Evolutionary conservation across 129 eudicot genomes (phyloP).

Genomic region (Erigeron canadensis): DNA sequence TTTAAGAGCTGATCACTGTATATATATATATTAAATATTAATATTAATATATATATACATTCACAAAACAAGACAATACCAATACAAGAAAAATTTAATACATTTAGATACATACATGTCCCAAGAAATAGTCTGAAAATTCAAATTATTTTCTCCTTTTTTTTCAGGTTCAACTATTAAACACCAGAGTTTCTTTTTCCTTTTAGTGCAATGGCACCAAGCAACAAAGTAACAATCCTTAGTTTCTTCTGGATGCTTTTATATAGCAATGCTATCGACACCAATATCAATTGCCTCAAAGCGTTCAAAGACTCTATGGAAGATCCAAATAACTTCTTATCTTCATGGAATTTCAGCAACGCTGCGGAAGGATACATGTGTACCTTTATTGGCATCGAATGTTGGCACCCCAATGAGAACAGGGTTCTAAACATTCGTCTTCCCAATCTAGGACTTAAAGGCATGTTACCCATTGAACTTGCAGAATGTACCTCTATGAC

Average conservation of each 20-base stretch:
- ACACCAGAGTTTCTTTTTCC: neutral
- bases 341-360: constrained; percentile 55
- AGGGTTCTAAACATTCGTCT: constrained; percentile 54
- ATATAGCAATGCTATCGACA: neutral
- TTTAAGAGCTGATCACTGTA: no score
- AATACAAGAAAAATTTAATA: no score
- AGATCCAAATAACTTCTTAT: constrained; percentile 38
- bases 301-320: constrained; percentile 41
- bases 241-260: neutral
- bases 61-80: no score
- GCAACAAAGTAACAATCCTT: neutral
- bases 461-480: constrained; percentile 54
- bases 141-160: neutral
- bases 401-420: constrained; percentile 60
- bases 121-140: no score
- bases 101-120: no score
- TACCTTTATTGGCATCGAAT: constrained; percentile 48
- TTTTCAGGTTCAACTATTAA: neutral
- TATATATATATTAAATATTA: no score
- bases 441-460: constrained; percentile 48
- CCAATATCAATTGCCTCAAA: constrained; percentile 19
- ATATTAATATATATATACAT: no score
- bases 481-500: constrained; percentile 47
- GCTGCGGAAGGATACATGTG: constrained; percentile 51
- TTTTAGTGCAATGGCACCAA: constrained; percentile 4